Evolutionary conservation across 2,329 filamentous ascomycete species (phyloP).

Genomic region (Aspergillus awamori): DNA sequence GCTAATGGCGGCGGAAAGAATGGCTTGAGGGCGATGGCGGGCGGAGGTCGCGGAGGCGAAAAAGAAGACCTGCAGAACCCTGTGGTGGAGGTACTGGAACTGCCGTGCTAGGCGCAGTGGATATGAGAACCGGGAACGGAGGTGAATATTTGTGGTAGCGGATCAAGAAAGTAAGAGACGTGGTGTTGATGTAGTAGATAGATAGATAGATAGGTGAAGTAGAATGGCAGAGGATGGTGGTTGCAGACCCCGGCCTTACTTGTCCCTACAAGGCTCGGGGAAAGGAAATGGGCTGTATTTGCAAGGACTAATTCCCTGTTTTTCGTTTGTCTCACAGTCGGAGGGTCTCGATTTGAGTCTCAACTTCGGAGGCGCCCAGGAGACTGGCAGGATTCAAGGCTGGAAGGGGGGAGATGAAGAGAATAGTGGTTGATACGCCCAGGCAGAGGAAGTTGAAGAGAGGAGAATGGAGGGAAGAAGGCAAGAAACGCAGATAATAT

Average conservation of each 20-base stretch:
- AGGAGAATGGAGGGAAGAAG: constrained; percentile 13
- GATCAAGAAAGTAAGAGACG: background rate
- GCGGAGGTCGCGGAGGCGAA: constrained; percentile 13
- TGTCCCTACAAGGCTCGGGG: constrained; percentile 26
- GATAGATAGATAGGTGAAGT: background rate
- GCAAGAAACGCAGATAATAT: constrained; percentile 16
- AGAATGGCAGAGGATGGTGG: constrained; percentile 16
- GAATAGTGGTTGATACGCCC: constrained; percentile 9
- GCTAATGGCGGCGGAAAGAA: background rate
- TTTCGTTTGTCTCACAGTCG: constrained; percentile 11
- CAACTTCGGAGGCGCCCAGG: constrained; percentile 5
- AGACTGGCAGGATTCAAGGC: constrained; percentile 7
- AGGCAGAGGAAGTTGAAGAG: constrained; percentile 15
- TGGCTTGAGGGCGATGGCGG: background rate
- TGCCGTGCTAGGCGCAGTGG: background rate
- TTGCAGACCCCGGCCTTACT: constrained; percentile 26
- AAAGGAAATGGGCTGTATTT: constrained; percentile 16
- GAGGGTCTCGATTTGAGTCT: background rate
- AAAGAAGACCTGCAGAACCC: background rate
- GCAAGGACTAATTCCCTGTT: constrained; percentile 16
- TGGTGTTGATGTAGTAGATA: background rate
- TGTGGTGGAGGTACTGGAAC: background rate
- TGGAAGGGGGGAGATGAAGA: constrained; percentile 1
- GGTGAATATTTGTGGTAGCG: background rate
- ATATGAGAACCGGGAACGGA: background rate